phyloP scores from a whole-genome alignment of 306 rosid genomes.

The Begonia loranthoides region DNA sequence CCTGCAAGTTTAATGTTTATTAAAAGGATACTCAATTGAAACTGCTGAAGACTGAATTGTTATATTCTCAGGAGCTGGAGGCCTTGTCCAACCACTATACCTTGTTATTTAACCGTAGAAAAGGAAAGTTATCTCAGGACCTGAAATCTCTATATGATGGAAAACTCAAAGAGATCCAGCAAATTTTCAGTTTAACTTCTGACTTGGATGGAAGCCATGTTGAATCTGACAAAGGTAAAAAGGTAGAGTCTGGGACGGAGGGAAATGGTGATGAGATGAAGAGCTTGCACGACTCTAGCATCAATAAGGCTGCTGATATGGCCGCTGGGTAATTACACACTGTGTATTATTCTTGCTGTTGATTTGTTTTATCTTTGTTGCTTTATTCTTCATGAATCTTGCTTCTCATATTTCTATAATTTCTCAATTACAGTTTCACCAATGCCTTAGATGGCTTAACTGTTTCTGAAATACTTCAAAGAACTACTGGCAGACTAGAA shows the following conservation, averaged over 20 bases:
- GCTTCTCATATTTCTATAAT: not conserved
- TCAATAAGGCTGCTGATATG: constrained; percentile 95
- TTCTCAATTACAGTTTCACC: constrained; percentile 48
- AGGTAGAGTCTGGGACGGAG: constrained; percentile 44
- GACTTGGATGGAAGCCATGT: constrained; percentile 49
- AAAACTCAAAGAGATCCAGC: constrained; percentile 82
- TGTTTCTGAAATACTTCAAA: constrained; percentile 67
- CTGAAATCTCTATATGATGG: constrained; percentile 68
- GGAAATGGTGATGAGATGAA: constrained; percentile 69
- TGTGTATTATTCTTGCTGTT: not conserved
- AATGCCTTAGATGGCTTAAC: constrained; percentile 62
- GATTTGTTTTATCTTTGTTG: not conserved
- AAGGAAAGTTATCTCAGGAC: constrained; percentile 58
- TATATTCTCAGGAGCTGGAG: constrained; percentile 73
- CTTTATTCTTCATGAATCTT: not conserved
- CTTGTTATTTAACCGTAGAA: constrained; percentile 70
- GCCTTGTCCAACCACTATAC: constrained; percentile 86
- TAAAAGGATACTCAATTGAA: constrained; percentile 12
- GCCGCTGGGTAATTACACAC: constrained; percentile 62
- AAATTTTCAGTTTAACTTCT: constrained; percentile 55
- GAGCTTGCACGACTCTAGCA: constrained; percentile 74
- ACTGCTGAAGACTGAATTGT: constrained; percentile 7
- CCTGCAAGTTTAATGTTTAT: constrained; percentile 7
- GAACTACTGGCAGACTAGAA: constrained; percentile 74
- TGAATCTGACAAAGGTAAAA: constrained; percentile 68